Conservation (phyloP, 1,139 yeast genomes). For the Geotrichum candidum region DNA sequence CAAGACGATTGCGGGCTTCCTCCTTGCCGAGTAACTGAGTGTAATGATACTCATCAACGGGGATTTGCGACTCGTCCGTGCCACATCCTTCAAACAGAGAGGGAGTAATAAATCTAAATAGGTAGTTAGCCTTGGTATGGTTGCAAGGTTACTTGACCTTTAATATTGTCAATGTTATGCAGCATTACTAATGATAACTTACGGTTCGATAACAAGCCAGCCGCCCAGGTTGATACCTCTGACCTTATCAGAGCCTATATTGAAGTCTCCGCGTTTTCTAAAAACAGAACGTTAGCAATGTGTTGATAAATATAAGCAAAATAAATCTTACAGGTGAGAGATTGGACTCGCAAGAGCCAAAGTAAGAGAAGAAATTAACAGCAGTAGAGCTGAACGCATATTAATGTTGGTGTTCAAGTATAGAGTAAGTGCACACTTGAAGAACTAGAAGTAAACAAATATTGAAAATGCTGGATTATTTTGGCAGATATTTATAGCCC, state of each 20-base stretch:
- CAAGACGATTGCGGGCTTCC: constrained; percentile 47
- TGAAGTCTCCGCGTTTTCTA: constrained; percentile 28
- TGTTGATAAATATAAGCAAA: not conserved
- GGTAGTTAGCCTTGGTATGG: constrained; percentile 12
- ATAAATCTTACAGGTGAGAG: not conserved
- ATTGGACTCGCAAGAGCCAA: not conserved
- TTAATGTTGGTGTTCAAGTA: not conserved
- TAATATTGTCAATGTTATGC: constrained; percentile 23
- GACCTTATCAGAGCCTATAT: constrained; percentile 49
- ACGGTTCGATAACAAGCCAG: constrained; percentile 79
- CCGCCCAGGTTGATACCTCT: constrained; percentile 88
- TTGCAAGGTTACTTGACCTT: constrained; percentile 32
- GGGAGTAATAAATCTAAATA: constrained; percentile 67
- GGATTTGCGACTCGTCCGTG: constrained; percentile 42
- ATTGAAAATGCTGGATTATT: too few relatives aligned
- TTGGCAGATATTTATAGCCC: too few relatives aligned
- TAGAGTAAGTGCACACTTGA: not conserved
- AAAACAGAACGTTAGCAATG: too few relatives aligned
- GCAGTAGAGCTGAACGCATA: not conserved
- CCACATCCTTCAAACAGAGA: constrained; percentile 58
- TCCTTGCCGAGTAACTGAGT: constrained; percentile 57
- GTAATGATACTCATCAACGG: constrained; percentile 82
- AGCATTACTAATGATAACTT: constrained; percentile 18
- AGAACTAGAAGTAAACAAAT: too few relatives aligned
- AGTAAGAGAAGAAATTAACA: not conserved